A percentile compares a stretch with the other conserved stretches of the same genome.
phyloP scores from a whole-genome alignment of 2,329 filamentous ascomycete species.

The Apiospora marii region DNA sequence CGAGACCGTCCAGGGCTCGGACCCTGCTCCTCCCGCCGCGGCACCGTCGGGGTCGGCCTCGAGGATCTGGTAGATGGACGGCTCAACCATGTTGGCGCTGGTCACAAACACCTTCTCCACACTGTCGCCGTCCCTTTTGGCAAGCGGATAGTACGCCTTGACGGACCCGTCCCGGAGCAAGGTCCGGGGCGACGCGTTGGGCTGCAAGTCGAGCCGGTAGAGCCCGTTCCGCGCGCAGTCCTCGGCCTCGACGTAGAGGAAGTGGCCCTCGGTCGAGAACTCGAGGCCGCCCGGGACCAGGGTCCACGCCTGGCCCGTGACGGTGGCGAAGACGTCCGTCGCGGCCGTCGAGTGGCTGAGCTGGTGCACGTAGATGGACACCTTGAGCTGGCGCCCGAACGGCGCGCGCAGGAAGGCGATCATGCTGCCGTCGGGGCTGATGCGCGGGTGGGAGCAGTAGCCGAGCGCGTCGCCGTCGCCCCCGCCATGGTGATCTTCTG shows the following conservation, averaged over 20 bases:
- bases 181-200: conserved; percentile 36
- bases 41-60: conserved; percentile 35
- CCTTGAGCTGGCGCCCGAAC: conserved; percentile 35
- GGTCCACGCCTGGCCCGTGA: conserved; percentile 38
- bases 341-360: conserved; percentile 37
- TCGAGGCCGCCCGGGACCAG: conserved; percentile 44
- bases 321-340: conserved; percentile 40
- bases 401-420: conserved; percentile 46
- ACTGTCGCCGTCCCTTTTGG: conserved; percentile 32
- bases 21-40: neutral
- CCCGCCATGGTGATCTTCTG: conserved; percentile 35
- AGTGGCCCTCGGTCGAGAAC: conserved; percentile 44
- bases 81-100: conserved; percentile 48
- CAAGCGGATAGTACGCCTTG: conserved; percentile 38
- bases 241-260: conserved; percentile 44
- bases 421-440: conserved; percentile 47
- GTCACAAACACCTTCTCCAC: conserved; percentile 46
- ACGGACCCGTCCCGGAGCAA: conserved; percentile 41
- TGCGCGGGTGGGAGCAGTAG: conserved; percentile 39
- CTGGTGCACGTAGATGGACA: conserved; percentile 43
- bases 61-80: conserved; percentile 46
- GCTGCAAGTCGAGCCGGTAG: conserved; percentile 44
- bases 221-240: conserved; percentile 45
- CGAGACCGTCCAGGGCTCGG: conserved; percentile 40
- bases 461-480: conserved; percentile 21